Base-by-base conservation (phyloP, 179 eudicot genomes). In the Camellia oleifera region DNA sequence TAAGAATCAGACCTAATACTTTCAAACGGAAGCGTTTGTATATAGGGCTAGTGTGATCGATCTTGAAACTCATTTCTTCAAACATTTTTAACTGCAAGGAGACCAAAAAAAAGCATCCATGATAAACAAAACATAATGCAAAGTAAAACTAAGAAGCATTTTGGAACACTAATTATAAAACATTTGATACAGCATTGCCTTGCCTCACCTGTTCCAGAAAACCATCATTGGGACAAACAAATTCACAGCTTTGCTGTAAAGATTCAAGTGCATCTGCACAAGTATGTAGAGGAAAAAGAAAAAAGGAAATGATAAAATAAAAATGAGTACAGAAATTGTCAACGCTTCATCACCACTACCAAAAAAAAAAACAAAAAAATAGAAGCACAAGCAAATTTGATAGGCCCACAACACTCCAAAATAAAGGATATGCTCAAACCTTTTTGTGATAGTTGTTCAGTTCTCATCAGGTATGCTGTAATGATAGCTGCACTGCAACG, bases 41-140 rank as follows among this genome's bases (percentile, higher is more conserved):
- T 78, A 91, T 87, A 76, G 91, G 81, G 84, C 92, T 94, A 64
- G 81, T 77, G 67, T 69, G 93, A 81, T 96, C 97, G 84, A 96
- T 94, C 84, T 94, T 96, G 88, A 91, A 92, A 60, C 94, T 94
- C 99, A 96, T 96, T 73, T 88, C 90, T 87, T 95, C 98, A 87
- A 89, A 93, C 94, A 93, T 88, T 85, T 91, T 90, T 85, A 95
- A 88, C 98, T 95, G 97, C 92, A 87, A 56, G 57, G 42, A 56
- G 80, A 54, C 67, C 44, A 68, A 61, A 68, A 67, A 61, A 52
- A 45, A 5, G 62, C 67, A 45, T 50, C 54, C 57, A 75, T 64
- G 15, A 44, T 69, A 18, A 61, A 32, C 15, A 14, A 77, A 67
- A 17, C 20, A n/a, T 23, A 44, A 17, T 17, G 20, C 77, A 69